phyloP scores from a whole-genome alignment of 2,329 filamentous ascomycete species.

The Verticillium alfalfae region DNA sequence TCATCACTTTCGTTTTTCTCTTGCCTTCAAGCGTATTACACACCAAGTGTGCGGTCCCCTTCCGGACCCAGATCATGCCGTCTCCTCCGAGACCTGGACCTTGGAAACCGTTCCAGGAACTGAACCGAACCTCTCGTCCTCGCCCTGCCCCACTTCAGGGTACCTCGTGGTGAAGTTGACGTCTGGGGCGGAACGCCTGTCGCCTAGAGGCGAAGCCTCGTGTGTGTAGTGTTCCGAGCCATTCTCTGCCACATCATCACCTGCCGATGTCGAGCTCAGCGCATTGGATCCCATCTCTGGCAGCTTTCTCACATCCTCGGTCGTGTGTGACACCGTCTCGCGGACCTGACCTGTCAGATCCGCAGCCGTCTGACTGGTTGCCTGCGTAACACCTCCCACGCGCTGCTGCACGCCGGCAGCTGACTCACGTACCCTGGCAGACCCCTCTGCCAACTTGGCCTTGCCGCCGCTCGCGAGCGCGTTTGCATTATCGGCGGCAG shows the following conservation, averaged over 20 bases:
- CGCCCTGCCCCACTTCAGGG: not conserved
- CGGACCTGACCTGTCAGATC: not conserved
- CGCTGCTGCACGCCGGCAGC: not conserved
- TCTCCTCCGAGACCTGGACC: not conserved
- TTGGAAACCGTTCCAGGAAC: not conserved
- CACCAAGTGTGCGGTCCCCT: too few species aligned
- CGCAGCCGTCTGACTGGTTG: not conserved
- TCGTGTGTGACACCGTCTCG: not conserved
- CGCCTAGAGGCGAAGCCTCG: not conserved
- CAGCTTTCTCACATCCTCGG: not conserved
- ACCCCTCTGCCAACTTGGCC: not conserved
- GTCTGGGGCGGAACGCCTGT: not conserved
- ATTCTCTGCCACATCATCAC: not conserved
- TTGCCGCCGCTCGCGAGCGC: conserved; percentile 2
- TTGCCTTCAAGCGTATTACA: too few species aligned
- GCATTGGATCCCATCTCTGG: not conserved
- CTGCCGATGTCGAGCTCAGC: not conserved
- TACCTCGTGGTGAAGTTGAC: not conserved
- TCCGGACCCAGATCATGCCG: not conserved
- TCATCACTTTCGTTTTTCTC: too few species aligned
- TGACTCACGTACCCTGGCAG: not conserved
- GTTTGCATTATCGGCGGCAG: conserved; percentile 1
- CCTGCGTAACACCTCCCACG: not conserved
- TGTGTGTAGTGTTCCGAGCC: not conserved
- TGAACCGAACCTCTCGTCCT: not conserved